These are phyloP conservation scores for Glarea lozoyensis DNA, from an alignment of 495 filamentous ascomycete species.

Conservation along the genomic window DNA sequence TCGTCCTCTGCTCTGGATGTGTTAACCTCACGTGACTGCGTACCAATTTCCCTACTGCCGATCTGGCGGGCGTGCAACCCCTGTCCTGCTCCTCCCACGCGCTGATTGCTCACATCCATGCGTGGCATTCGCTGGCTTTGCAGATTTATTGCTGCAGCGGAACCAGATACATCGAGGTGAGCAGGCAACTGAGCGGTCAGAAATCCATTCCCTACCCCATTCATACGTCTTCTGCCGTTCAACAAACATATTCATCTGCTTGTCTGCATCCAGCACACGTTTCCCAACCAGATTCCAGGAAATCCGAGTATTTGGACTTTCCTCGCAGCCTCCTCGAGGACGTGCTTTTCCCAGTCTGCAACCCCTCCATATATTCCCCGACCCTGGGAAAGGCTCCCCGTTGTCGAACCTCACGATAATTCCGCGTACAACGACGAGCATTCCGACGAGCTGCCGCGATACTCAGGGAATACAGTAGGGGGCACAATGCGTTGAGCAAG, in stretches of 20 bases:
- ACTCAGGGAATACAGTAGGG: background rate
- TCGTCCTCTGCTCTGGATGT: too few species aligned
- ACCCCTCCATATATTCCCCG: background rate
- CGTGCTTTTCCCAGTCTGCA: conserved; percentile 1
- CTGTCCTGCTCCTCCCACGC: too few species aligned
- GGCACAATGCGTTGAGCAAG: conserved; percentile 5
- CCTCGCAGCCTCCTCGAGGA: background rate
- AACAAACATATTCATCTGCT: too few species aligned
- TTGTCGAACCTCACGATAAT: background rate
- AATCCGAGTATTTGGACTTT: background rate
- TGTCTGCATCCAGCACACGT: too few species aligned
- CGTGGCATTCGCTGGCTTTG: conserved; percentile 2
- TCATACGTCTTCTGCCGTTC: background rate
- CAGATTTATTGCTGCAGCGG: conserved; percentile 4
- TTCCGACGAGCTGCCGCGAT: background rate
- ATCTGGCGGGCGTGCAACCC: too few species aligned
- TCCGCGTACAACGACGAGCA: background rate
- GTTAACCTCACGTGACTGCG: too few species aligned
- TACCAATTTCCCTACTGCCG: too few species aligned
- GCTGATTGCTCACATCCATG: too few species aligned
- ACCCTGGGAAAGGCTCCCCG: background rate
- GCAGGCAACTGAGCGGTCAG: conserved; percentile 2
- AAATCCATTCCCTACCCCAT: background rate
- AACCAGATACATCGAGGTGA: background rate
- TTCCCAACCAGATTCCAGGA: background rate